Conservation (phyloP, 768 basidiomycete species). For the Xerocomellus dryophilus region DNA sequence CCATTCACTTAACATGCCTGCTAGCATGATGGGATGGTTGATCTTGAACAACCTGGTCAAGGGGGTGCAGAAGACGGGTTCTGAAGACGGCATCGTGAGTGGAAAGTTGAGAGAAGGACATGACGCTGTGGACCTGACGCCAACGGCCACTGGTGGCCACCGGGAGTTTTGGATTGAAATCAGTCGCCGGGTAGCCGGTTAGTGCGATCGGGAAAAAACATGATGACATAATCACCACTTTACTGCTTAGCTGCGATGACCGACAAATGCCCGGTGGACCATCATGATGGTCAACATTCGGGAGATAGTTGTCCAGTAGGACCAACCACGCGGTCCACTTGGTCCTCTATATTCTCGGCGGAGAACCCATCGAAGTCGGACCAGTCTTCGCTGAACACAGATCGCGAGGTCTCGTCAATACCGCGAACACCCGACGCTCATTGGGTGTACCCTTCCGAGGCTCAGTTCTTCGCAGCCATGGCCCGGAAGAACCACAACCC, state of each 20-base stretch:
- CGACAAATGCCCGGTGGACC: conserved; percentile 51
- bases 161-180: too few species aligned
- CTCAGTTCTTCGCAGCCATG: conserved; percentile 99
- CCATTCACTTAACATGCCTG: conserved; percentile 40
- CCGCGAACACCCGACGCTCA: conserved; percentile 68
- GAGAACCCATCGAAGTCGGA: conserved; percentile 6
- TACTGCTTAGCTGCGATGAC: conserved; percentile 16
- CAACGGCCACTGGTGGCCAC: too few species aligned
- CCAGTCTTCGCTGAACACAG: conserved; percentile 49
- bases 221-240: conserved; percentile 17
- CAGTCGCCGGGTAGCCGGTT: not conserved
- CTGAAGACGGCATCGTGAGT: conserved; percentile 60
- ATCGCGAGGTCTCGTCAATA: conserved; percentile 86
- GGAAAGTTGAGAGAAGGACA: not conserved
- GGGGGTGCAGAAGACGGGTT: conserved; percentile 64
- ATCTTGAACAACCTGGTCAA: conserved; percentile 75
- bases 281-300: conserved; percentile 30
- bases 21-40: conserved; percentile 82
- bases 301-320: conserved; percentile 62
- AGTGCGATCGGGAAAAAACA: not conserved
- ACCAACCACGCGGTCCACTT: conserved; percentile 47
- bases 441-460: conserved; percentile 98
- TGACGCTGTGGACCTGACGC: too few species aligned
- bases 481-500: conserved; percentile 91
- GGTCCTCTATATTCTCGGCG: conserved; percentile 34